Evolutionary conservation across 805 yeast genomes (phyloP), one percentile per base, ranked within the genome.

Genomic region (Lipomyces yamadae): DNA sequence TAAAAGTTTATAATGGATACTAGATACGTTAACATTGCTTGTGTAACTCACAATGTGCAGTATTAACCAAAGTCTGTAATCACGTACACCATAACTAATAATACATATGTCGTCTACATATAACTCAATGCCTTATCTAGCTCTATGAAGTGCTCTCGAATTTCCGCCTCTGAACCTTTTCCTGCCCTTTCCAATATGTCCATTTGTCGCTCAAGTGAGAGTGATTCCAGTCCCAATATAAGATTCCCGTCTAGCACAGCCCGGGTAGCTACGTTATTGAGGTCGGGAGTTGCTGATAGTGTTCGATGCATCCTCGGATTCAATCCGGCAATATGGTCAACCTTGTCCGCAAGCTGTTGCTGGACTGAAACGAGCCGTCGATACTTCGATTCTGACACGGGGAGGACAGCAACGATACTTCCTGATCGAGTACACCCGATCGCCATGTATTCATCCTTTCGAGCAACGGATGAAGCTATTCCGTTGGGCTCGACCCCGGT

Each of bases 401-500:
- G 98, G 29, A 85, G 80, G 6, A 95, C 85, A 60, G 85, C 84
- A 73, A 86, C 87, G 48, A 95, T 77, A 0, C 93, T 87, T 0
- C 99, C 99, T 73, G 93, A 97, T 1, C 82, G 79, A 15, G 89
- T 87, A 0, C 88, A 86, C 2, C 94, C 97, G 60, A 94, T 76
- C 5, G 86, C 81, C 72, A 83, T 85, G 34, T 84, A 78, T 29
- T 78, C 79, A 1, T 69, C 71, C 3, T 71, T 67, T 2, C 69
- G 48, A 8, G 59, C 62, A 33, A 69, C 61, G 67, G 66, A 33
- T 10, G 55, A n/a, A 18, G 42, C 61, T 35, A 13, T 39, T n/a
- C 34, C 29, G 11, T 8, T 35, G 3, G 59, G 15, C 42, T 18
- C n/a, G n/a, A 24, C 57, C 30, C 4, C 34, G 8, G 55, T 5